These are phyloP conservation scores for Sorghum bicolor DNA, from an alignment of 176 grass and related monocot genomes.

Conservation along the genomic window DNA sequence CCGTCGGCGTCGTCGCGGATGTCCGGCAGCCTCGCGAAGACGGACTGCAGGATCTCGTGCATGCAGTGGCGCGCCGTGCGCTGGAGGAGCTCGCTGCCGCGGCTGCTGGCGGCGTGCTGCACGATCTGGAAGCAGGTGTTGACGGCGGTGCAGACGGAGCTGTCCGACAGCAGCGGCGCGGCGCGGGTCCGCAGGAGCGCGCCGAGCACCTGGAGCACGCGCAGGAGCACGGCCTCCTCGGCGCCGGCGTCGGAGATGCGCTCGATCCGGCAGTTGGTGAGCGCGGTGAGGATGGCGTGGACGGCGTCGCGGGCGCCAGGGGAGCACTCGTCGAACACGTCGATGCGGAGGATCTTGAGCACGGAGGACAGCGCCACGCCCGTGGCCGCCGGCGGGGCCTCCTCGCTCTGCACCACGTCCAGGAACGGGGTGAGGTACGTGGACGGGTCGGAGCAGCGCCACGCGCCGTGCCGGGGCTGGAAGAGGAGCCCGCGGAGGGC, in stretches of 20 bases:
- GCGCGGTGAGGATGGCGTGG: slow-evolving; percentile 60
- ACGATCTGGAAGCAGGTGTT: slow-evolving; percentile 94
- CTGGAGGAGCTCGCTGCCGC: slow-evolving; percentile 75
- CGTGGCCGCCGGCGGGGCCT: slow-evolving; percentile 64
- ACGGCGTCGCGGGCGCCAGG: slow-evolving; percentile 72
- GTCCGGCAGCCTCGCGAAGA: slow-evolving; percentile 68
- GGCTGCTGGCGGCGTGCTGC: slow-evolving; percentile 58
- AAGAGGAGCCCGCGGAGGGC: slow-evolving; percentile 72
- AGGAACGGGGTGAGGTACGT: slow-evolving; percentile 79
- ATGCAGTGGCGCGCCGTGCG: slow-evolving; percentile 68
- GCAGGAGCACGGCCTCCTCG: slow-evolving; percentile 85
- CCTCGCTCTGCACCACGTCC: slow-evolving; percentile 77
- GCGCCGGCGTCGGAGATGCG: slow-evolving; percentile 55
- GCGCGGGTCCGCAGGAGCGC: slow-evolving; percentile 54
- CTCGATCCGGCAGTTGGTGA: slow-evolving; percentile 66
- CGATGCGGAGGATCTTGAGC: slow-evolving; percentile 77
- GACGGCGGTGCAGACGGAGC: slow-evolving; percentile 69
- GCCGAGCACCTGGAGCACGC: slow-evolving; percentile 73
- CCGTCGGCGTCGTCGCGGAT: slow-evolving; percentile 21
- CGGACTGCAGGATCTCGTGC: slow-evolving; percentile 81
- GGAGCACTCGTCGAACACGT: slow-evolving; percentile 87
- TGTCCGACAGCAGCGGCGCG: slow-evolving; percentile 64
- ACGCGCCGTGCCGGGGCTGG: slow-evolving; percentile 67
- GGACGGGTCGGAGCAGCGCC: slow-evolving; percentile 76
- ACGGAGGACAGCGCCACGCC: slow-evolving; percentile 73